A percentile compares a stretch with the other conserved stretches of the same genome.
phyloP scores from a whole-genome alignment of 2,329 filamentous ascomycete genomes.

The Uncinocarpus reesii region DNA sequence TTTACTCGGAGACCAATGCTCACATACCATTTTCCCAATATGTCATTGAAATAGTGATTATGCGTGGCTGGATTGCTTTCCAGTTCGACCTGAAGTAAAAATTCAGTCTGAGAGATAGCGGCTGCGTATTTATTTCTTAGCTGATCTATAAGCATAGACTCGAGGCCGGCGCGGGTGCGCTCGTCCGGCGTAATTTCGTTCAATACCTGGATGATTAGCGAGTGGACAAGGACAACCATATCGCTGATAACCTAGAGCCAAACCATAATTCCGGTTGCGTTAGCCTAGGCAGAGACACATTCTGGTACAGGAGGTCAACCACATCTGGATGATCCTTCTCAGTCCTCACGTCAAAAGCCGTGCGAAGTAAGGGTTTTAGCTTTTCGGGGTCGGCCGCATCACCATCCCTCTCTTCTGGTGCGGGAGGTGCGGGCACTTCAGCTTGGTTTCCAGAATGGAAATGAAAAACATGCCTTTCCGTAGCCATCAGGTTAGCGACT shows the following conservation, averaged over 20 bases:
- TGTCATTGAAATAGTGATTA: slow-evolving; percentile 44
- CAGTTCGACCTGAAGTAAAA: slow-evolving; percentile 46
- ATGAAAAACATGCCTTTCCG: slow-evolving; percentile 17
- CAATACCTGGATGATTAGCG: slow-evolving; percentile 42
- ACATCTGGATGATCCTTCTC: slow-evolving; percentile 12
- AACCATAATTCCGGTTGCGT: slow-evolving; percentile 29
- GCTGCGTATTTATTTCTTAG: slow-evolving; percentile 39
- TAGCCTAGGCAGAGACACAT: slow-evolving; percentile 14
- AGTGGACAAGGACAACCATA: slow-evolving; percentile 43
- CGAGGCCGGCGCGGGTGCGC: slow-evolving; percentile 36
- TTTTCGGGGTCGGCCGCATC: no score
- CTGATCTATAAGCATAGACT: slow-evolving; percentile 36
- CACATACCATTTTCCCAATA: slow-evolving; percentile 31
- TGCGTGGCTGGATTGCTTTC: slow-evolving; percentile 40
- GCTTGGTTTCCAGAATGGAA: slow-evolving; percentile 14
- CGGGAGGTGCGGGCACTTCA: no score
- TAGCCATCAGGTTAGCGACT: slow-evolving; percentile 20
- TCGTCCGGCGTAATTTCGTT: slow-evolving; percentile 36
- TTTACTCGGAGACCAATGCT: no score
- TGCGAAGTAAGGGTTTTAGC: background rate
- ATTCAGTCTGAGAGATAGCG: slow-evolving; percentile 42
- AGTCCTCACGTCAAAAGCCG: slow-evolving; percentile 1
- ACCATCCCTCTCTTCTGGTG: no score
- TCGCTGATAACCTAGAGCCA: slow-evolving; percentile 42
- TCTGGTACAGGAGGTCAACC: slow-evolving; percentile 16